Conservation (phyloP, 805 yeast genomes). For the Groenewaldozyma salmanticensis region DNA sequence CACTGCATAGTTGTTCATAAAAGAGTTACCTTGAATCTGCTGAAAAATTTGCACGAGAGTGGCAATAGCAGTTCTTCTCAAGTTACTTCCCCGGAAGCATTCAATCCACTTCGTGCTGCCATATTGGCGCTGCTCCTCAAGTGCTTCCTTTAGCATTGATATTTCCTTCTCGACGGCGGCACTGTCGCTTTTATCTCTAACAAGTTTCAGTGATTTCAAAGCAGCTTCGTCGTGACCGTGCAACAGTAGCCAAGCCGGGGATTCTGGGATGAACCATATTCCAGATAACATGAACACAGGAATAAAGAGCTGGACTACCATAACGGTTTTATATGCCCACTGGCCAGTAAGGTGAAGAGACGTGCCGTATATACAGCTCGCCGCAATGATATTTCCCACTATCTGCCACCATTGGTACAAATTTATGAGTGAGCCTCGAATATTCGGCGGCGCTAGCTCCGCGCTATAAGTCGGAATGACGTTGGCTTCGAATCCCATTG, state of each 20-base stretch:
- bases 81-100: constrained; percentile 4
- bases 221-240: constrained; percentile 27
- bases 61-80: constrained; percentile 4
- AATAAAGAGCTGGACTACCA: constrained; percentile 16
- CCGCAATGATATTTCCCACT: constrained; percentile 26
- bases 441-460: constrained; percentile 32
- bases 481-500: constrained; percentile 44
- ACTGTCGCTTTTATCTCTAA: background rate
- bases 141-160: background rate
- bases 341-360: constrained; percentile 13
- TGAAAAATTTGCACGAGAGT: constrained; percentile 1
- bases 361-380: constrained; percentile 17
- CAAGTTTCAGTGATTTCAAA: constrained; percentile 9
- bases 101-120: constrained; percentile 17
- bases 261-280: constrained; percentile 38
- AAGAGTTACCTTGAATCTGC: constrained; percentile 1
- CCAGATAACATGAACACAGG: constrained; percentile 38
- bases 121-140: constrained; percentile 35
- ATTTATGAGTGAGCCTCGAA: constrained; percentile 26
- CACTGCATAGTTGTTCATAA: background rate
- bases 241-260: constrained; percentile 31
- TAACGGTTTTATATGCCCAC: constrained; percentile 7
- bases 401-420: constrained; percentile 26
- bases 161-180: background rate
- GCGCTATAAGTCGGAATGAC: constrained; percentile 46